A percentile compares a stretch with the other conserved stretches of the same genome.
These are phyloP conservation scores for Diaporthe citri DNA, from an alignment of 2,329 filamentous ascomycete species.

Conservation along the genomic window DNA sequence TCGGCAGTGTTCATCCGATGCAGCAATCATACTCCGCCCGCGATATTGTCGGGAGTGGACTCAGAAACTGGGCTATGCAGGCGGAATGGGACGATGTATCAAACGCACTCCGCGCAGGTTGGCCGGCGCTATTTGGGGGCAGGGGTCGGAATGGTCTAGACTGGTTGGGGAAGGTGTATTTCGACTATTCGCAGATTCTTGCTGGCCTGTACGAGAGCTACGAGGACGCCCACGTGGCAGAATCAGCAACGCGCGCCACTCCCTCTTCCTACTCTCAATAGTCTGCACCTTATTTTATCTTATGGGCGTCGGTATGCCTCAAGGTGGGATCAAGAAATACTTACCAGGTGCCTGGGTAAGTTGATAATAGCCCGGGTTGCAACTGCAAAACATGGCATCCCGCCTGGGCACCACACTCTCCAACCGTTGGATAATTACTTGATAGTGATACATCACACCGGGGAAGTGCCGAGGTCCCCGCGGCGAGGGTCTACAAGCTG, in stretches of 20 bases:
- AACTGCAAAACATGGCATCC: background rate
- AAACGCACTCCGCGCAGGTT: conserved; percentile 24
- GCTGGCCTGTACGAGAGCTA: background rate
- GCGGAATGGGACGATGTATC: conserved; percentile 24
- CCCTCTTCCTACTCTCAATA: background rate
- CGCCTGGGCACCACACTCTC: background rate
- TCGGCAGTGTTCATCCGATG: conserved; percentile 25
- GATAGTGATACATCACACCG: conserved; percentile 13
- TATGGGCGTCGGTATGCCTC: background rate
- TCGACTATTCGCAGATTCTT: conserved; percentile 1
- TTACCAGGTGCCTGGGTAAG: background rate
- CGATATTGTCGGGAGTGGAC: conserved; percentile 2
- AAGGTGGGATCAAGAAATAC: background rate
- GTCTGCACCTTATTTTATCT: background rate
- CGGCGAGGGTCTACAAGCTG: background rate
- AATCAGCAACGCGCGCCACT: background rate
- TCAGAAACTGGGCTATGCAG: conserved; percentile 1
- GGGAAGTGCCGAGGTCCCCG: conserved; percentile 13
- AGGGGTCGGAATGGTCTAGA: conserved; percentile 18
- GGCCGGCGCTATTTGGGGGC: conserved; percentile 17
- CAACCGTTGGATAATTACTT: background rate
- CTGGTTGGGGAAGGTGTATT: conserved; percentile 7
- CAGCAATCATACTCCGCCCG: conserved; percentile 15
- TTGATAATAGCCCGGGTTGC: background rate
- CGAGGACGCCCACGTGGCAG: conserved; percentile 24